phyloP scores from a whole-genome alignment of 1,284 basidiomycete genomes.

The Malassezia slooffiae region DNA sequence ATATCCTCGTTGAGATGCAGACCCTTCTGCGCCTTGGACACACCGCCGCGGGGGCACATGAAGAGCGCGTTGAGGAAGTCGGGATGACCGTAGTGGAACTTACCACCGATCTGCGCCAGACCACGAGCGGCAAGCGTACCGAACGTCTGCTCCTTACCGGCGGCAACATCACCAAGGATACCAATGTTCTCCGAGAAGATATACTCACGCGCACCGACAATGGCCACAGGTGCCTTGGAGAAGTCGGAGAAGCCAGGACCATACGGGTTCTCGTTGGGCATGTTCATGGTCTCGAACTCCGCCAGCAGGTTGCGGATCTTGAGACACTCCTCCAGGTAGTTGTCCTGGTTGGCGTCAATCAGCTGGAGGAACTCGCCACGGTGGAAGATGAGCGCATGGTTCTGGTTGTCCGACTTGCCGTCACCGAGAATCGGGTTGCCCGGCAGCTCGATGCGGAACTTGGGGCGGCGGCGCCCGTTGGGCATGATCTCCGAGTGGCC shows the following conservation, averaged over 20 bases:
- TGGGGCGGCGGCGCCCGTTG: constrained; percentile 77
- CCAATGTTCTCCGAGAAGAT: constrained; percentile 99
- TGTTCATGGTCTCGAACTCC: constrained; percentile 89
- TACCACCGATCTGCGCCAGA: constrained; percentile 93
- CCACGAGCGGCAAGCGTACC: constrained; percentile 90
- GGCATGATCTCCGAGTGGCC: constrained; percentile 92
- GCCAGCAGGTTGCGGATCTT: constrained; percentile 97
- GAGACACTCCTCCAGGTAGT: constrained; percentile 97
- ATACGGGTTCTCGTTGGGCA: constrained; percentile 80
- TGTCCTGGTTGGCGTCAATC: constrained; percentile 99
- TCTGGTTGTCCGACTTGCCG: constrained; percentile 99
- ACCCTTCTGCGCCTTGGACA: constrained; percentile 98
- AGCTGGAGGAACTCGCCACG: constrained; percentile 97
- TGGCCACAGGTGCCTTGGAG: constrained; percentile 79
- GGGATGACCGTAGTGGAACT: constrained; percentile 96
- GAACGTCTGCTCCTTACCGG: constrained; percentile 99
- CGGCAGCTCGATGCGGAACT: constrained; percentile 96
- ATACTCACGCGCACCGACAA: constrained; percentile 96
- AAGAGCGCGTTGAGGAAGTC: constrained; percentile 97
- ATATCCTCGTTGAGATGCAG: constrained; percentile 98
- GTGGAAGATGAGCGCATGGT: constrained; percentile 98
- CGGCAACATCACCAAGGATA: constrained; percentile 93
- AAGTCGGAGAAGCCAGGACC: constrained; percentile 58
- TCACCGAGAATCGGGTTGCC: constrained; percentile 98
- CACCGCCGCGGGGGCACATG: constrained; percentile 96